Conservation (phyloP, 225 moss, liverwort and hornwort species). For the Lunularia cruciata region DNA sequence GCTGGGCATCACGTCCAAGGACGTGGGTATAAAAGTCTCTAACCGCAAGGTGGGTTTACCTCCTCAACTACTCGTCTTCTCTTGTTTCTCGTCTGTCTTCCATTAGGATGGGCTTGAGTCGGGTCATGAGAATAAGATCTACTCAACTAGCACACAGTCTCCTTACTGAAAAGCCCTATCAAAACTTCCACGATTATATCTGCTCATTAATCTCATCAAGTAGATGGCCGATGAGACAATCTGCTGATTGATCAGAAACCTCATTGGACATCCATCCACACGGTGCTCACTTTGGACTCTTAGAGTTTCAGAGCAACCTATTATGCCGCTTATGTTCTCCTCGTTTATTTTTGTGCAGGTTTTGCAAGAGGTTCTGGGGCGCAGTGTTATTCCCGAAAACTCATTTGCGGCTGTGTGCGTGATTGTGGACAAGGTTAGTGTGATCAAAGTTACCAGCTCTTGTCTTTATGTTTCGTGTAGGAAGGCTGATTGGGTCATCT, state of each 20-base stretch:
- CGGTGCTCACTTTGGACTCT: too few relatives aligned
- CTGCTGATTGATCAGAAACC: too few relatives aligned
- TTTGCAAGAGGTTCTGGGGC: slow-evolving; percentile 76
- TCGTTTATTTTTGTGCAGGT: slow-evolving; percentile 49
- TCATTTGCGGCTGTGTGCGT: slow-evolving; percentile 94
- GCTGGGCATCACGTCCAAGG: slow-evolving; percentile 68
- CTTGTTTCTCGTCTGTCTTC: too few relatives aligned
- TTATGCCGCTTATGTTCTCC: neutral
- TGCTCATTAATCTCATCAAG: too few relatives aligned
- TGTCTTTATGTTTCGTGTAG: neutral
- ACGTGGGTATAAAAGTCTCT: slow-evolving; percentile 81
- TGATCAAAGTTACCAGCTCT: neutral
- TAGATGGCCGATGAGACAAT: too few relatives aligned
- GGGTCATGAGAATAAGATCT: too few relatives aligned
- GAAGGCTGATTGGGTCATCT: neutral
- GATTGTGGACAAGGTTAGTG: slow-evolving; percentile 85
- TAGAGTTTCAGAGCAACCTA: neutral
- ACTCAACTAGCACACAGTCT: too few relatives aligned
- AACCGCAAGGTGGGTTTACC: slow-evolving; percentile 75
- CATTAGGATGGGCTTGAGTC: too few relatives aligned
- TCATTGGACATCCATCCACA: too few relatives aligned
- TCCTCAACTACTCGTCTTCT: too few relatives aligned
- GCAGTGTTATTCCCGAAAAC: slow-evolving; percentile 54
- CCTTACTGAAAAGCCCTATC: too few relatives aligned
- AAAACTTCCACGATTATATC: too few relatives aligned